phyloP scores from a whole-genome alignment of 1,284 basidiomycete genomes.

The Rhodotorula mucilaginosa region DNA sequence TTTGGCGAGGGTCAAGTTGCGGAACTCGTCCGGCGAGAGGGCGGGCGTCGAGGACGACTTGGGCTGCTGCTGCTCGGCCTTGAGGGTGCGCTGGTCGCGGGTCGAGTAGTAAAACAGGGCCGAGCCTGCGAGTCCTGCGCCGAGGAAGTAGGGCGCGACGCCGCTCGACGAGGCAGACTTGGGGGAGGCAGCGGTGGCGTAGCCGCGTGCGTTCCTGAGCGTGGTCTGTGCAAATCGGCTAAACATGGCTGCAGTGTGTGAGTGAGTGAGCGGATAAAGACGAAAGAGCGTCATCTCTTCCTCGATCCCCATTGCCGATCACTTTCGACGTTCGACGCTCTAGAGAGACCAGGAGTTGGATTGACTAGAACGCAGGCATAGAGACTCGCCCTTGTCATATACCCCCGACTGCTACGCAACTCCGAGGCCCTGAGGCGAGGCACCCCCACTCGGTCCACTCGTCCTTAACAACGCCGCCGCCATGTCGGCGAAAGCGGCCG shows the following conservation, averaged over 20 bases:
- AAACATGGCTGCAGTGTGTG: conserved; percentile 4
- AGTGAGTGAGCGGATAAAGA: neutral
- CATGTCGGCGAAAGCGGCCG: conserved; percentile 10
- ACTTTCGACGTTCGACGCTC: neutral
- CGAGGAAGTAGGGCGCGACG: conserved; percentile 35
- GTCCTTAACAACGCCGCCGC: neutral
- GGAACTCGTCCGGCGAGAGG: conserved; percentile 31
- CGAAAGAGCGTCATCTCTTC: neutral
- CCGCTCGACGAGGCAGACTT: neutral
- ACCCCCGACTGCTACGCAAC: too few species aligned
- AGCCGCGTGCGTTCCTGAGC: conserved; percentile 12
- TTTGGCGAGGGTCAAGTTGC: conserved; percentile 77
- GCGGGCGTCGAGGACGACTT: conserved; percentile 12
- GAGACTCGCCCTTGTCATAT: too few species aligned
- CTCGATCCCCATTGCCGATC: neutral
- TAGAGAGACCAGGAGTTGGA: too few species aligned
- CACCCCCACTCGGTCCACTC: neutral
- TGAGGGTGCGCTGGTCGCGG: conserved; percentile 6
- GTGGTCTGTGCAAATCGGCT: neutral
- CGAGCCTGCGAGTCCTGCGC: conserved; percentile 32
- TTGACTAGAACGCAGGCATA: too few species aligned
- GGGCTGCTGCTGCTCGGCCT: conserved; percentile 1
- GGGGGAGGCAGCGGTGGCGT: conserved; percentile 20
- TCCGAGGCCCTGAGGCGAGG: too few species aligned
- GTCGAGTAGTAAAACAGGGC: conserved; percentile 38